Conservation (phyloP, 352 stramenopile genomes). For the Phytophthora cajani region DNA sequence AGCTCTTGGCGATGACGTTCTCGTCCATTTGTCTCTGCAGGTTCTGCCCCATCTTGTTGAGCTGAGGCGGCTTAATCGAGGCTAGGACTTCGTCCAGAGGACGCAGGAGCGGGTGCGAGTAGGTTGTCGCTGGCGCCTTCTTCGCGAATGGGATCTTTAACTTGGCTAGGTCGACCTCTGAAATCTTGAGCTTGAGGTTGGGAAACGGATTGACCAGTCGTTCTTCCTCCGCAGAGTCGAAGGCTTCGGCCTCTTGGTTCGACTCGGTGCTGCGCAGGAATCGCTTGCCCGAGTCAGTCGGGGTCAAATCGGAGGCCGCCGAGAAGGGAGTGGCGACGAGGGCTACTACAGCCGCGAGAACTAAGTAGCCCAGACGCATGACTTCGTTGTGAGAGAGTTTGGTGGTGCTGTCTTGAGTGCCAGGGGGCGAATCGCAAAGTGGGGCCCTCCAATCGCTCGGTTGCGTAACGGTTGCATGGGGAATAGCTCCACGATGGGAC, state of each 20-base stretch:
- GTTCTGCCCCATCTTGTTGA: constrained; percentile 1
- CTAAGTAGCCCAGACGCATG: constrained; percentile 2
- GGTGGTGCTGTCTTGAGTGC: neutral
- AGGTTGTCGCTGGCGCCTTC: neutral
- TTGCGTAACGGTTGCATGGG: neutral
- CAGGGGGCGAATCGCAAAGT: neutral
- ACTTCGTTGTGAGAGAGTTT: neutral
- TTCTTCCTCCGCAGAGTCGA: constrained; percentile 1
- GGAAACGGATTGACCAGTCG: neutral
- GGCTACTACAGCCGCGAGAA: neutral
- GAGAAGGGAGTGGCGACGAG: neutral
- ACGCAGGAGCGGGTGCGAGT: neutral
- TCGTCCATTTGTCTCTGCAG: constrained; percentile 5
- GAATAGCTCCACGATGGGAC: neutral
- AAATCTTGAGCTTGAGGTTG: neutral
- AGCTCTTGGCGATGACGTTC: constrained; percentile 3
- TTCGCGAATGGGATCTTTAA: neutral
- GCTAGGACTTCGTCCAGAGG: constrained; percentile 5
- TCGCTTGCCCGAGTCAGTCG: neutral
- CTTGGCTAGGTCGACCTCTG: neutral
- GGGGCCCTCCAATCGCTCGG: neutral
- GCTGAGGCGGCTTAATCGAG: neutral
- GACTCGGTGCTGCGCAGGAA: neutral
- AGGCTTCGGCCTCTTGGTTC: neutral
- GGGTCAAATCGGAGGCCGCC: neutral